Conservation (phyloP, 176 grass and related monocot genomes). For the Canna indica region DNA sequence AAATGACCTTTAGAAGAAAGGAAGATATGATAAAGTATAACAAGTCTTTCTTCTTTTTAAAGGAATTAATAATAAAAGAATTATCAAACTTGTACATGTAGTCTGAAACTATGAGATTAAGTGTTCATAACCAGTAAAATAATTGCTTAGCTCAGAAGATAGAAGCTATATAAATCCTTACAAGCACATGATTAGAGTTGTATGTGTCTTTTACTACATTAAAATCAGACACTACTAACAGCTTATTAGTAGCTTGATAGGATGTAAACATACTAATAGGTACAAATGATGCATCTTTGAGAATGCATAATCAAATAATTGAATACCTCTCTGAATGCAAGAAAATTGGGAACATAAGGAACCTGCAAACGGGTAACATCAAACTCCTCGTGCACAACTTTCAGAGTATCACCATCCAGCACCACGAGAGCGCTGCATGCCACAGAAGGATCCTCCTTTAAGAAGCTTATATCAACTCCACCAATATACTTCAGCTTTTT, state of each 20-base stretch:
- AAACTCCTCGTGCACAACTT: conserved; percentile 77
- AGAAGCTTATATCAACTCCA: conserved; percentile 84
- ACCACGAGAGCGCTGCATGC: conserved; percentile 62
- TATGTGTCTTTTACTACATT: no score
- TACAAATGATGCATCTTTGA: not conserved
- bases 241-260: no score
- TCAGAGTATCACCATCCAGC: conserved; percentile 47
- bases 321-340: conserved; percentile 85
- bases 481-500: conserved; percentile 52
- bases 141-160: no score
- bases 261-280: not conserved
- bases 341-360: conserved; percentile 78
- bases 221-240: no score
- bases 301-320: not conserved
- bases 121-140: no score
- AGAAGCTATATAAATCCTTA: no score
- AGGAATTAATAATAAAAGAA: no score
- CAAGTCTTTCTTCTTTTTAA: no score
- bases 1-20: not conserved
- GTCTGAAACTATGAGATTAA: no score
- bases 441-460: conserved; percentile 49
- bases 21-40: not conserved
- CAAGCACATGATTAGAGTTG: no score
- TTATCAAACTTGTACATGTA: no score
- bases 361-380: conserved; percentile 51